A percentile compares a stretch with the other conserved stretches of the same genome.
These are phyloP conservation scores for Trichophyton schoenleinii DNA, from an alignment of 2,329 filamentous ascomycete genomes.

Conservation along the genomic window DNA sequence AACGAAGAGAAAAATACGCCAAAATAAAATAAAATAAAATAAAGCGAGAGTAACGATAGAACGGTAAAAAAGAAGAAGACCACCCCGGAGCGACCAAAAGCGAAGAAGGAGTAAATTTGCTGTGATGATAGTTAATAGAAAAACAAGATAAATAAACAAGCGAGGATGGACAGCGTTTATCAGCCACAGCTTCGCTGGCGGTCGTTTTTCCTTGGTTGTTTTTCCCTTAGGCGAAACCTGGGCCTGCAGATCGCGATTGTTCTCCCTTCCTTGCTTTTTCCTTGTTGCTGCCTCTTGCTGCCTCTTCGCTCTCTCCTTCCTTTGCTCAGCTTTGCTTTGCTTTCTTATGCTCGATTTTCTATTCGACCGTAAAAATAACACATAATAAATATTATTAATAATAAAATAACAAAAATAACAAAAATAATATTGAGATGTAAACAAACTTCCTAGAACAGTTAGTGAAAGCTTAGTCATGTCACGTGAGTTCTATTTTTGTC, in stretches of 20 bases:
- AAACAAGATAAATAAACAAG: not conserved
- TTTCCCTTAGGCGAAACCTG: not conserved
- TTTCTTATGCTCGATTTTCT: no score
- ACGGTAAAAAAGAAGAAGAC: not conserved
- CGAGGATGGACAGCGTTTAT: not conserved
- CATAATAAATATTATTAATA: no score
- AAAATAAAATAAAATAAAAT: not conserved
- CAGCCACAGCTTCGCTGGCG: not conserved
- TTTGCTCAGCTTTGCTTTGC: not conserved
- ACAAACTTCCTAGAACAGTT: not conserved
- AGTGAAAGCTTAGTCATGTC: not conserved
- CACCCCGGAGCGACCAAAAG: not conserved
- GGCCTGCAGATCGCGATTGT: not conserved
- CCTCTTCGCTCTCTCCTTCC: not conserved
- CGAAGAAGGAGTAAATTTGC: not conserved
- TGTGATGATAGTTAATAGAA: not conserved
- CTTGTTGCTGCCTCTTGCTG: not conserved
- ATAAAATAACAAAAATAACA: no score
- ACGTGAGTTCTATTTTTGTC: not conserved
- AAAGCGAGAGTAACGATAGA: not conserved
- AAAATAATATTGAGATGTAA: not conserved
- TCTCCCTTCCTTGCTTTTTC: not conserved
- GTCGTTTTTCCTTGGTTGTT: not conserved
- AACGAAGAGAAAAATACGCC: not conserved
- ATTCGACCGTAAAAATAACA: no score